phyloP scores from a whole-genome alignment of 306 rosid species.

The Malus domestica region DNA sequence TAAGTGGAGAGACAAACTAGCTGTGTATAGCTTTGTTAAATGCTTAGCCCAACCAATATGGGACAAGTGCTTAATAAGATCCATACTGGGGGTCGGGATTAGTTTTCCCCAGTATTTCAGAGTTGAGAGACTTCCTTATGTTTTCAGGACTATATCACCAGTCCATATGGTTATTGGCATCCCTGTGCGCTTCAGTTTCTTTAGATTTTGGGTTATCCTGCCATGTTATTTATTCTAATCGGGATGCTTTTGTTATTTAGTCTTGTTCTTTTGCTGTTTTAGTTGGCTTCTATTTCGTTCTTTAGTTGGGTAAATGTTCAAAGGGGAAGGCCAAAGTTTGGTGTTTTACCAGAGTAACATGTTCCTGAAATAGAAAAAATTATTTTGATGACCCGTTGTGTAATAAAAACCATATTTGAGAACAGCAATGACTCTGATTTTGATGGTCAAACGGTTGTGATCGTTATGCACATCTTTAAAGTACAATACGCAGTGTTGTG shows the following conservation, averaged over 20 bases:
- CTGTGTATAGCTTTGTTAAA: background rate
- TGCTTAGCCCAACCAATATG: background rate
- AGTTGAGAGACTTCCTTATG: background rate
- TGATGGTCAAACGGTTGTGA: background rate
- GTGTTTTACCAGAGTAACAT: no score
- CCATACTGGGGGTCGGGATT: background rate
- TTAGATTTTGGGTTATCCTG: no score
- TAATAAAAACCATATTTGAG: background rate
- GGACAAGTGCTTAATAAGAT: background rate
- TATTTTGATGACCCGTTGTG: background rate
- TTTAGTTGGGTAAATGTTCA: no score
- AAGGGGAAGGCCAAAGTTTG: no score
- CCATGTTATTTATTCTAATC: no score
- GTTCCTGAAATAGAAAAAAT: background rate
- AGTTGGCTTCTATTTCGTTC: no score
- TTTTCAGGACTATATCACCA: background rate
- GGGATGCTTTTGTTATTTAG: no score
- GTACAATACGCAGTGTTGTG: background rate
- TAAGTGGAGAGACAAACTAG: background rate
- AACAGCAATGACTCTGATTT: background rate
- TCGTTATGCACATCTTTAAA: background rate
- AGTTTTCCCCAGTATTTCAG: background rate
- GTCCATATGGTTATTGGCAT: background rate
- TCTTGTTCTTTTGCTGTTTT: no score
- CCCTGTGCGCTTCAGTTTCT: no score